Conservation (phyloP, 2,329 filamentous ascomycete species). For the Cladosporium sp. region DNA sequence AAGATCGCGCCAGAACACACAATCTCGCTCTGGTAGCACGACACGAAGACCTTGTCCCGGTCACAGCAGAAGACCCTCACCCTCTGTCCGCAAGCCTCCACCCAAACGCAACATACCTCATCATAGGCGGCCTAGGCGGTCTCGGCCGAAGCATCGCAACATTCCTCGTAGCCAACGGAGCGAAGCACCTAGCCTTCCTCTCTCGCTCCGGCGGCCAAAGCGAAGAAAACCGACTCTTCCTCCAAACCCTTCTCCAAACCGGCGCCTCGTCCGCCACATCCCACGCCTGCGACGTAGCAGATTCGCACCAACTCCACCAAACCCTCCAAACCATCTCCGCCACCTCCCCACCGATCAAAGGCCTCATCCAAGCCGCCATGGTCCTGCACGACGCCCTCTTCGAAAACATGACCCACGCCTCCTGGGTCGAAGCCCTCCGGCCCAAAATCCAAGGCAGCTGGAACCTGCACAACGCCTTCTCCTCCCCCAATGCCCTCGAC, state of each 20-base stretch:
- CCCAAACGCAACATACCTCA: neutral
- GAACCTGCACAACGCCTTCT: constrained; percentile 23
- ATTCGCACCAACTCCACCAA: neutral
- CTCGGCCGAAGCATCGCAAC: neutral
- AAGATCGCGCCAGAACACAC: neutral
- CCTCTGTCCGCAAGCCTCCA: neutral
- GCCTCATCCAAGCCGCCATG: constrained; percentile 32
- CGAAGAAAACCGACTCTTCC: neutral
- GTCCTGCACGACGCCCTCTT: constrained; percentile 24
- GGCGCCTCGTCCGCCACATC: neutral
- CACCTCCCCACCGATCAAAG: constrained; percentile 4
- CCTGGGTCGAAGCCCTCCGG: constrained; percentile 14
- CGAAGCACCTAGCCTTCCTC: neutral
- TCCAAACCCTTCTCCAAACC: neutral
- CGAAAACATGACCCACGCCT: constrained; percentile 22
- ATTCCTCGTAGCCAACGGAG: neutral
- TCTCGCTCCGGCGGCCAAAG: neutral
- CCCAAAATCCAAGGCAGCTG: constrained; percentile 29
- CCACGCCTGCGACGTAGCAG: neutral
- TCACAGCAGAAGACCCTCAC: neutral
- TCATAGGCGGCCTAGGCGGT: neutral
- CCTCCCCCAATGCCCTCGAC: constrained; percentile 21
- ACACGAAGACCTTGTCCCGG: neutral
- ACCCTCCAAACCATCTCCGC: neutral
- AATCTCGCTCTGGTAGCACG: neutral